Conservation (phyloP, 371 early-diverging fungal species). For the Entomophthora muscae region DNA sequence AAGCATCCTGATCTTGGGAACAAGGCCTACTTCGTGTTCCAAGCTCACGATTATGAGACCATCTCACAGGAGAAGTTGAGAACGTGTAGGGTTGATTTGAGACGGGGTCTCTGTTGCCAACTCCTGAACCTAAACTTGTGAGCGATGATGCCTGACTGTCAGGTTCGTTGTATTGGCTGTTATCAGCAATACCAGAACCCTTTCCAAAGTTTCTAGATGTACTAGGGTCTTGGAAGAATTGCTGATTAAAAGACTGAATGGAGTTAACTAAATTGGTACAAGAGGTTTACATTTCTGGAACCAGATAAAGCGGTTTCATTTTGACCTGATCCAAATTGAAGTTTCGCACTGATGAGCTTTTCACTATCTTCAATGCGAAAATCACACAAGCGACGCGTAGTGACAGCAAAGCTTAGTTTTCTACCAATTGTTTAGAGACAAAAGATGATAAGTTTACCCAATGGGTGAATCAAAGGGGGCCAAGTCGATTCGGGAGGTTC, state of each 20-base stretch:
- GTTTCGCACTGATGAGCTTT: constrained; percentile 1
- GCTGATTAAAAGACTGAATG: not conserved
- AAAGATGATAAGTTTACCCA: constrained; percentile 1
- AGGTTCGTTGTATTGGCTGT: not conserved
- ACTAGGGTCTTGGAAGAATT: not conserved
- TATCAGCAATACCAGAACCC: not conserved
- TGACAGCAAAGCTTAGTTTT: not conserved
- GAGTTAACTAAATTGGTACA: not conserved
- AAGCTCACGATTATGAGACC: not conserved
- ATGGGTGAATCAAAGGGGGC: not conserved
- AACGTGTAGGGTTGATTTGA: not conserved
- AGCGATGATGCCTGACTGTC: not conserved
- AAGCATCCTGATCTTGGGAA: not conserved
- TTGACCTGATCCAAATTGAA: not conserved
- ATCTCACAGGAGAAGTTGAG: not conserved
- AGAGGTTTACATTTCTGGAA: not conserved
- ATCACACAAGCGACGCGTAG: not conserved
- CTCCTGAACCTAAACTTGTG: not conserved
- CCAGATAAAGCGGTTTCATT: not conserved
- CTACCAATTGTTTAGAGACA: not conserved
- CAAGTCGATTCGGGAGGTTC: not conserved
- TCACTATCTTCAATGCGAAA: constrained; percentile 9
- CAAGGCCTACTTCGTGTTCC: not conserved
- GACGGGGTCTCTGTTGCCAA: not conserved
- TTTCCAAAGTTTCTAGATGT: not conserved